Evolutionary conservation across 495 filamentous ascomycete genomes (phyloP), one percentile per base, ranked within the genome.

Genomic region (Platismatia glauca): DNA sequence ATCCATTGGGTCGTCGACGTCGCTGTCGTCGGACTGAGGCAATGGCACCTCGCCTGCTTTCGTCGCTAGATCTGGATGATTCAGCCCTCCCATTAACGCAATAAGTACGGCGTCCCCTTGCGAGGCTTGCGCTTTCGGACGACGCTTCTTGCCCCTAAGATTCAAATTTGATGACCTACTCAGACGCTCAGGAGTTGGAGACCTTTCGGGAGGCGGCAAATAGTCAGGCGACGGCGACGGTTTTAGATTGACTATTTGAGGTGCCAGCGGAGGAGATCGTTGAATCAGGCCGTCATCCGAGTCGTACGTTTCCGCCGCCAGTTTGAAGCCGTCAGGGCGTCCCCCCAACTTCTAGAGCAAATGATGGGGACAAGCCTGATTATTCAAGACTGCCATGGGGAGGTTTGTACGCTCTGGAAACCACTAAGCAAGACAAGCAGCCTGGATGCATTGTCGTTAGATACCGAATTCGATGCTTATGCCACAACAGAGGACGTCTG

Each of bases 91-190:
- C 58, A 81, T 64, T 74, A 70, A 69, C n/a, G 69, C 66, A 62
- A 82, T 77, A 66, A 81, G 76, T 68, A 79, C 77, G 61, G 73
- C 71, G 69, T 81, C 76, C 66, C 74, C 77, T 63, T 68, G 67
- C 59, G 66, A 68, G 58, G 73, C 71, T 68, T 71, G 67, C 66
- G 71, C 67, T 65, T 71, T 73, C 66, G 68, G 71, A 64, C 66
- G 67, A 66, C 70, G 73, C 72, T 74, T 79, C 73, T 69, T 64
- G 50, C 61, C 58, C 35, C 55, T 67, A 31, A 55, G 57, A 33
- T 60, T 67, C 39, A 55, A 59, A 33, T 57, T 46, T 55, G 59
- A 43, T 57, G 64, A 67, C 38, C 41, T 60, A 55, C 66, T 64
- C 43, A 53, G 37, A 48, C 55, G 62, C 52, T 70, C 67, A 55